A percentile compares a stretch with the other conserved stretches of the same genome.
These are phyloP conservation scores for Fusarium domesticum DNA, from an alignment of 2,329 filamentous ascomycete species.

Conservation along the genomic window DNA sequence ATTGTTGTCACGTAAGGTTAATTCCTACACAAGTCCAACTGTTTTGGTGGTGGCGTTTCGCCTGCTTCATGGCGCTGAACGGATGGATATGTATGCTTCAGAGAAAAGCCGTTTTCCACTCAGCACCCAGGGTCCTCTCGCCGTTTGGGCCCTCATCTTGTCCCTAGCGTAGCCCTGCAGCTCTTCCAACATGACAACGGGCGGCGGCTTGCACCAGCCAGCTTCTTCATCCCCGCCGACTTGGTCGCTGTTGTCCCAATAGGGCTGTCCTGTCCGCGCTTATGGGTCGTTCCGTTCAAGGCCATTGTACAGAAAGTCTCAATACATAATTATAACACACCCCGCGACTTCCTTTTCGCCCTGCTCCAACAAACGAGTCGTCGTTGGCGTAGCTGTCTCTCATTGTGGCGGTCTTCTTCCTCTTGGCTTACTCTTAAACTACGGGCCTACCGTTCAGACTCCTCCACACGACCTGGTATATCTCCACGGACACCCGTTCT, in stretches of 20 bases:
- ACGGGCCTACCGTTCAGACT: conserved; percentile 14
- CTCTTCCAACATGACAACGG: conserved; percentile 8
- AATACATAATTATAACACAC: conserved; percentile 20
- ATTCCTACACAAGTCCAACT: conserved; percentile 7
- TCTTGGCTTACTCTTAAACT: conserved; percentile 1
- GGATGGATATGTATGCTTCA: conserved; percentile 7
- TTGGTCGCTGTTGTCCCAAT: conserved; percentile 20
- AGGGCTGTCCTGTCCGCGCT: conserved; percentile 22
- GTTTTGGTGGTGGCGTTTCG: conserved; percentile 20
- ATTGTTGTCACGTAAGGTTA: conserved; percentile 14
- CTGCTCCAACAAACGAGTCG: conserved; percentile 11
- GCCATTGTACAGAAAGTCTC: conserved; percentile 21
- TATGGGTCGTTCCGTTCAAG: conserved; percentile 17
- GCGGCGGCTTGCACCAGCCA: conserved; percentile 17
- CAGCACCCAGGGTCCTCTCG: conserved; percentile 14
- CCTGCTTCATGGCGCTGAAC: conserved; percentile 4
- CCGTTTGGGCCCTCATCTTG: conserved; percentile 15
- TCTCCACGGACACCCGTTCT: conserved; percentile 17
- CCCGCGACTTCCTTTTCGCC: conserved; percentile 20
- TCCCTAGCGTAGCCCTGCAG: conserved; percentile 22
- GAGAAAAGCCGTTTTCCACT: conserved; percentile 14
- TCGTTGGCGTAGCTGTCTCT: conserved; percentile 22
- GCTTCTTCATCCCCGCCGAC: conserved; percentile 12
- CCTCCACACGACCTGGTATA: conserved; percentile 22
- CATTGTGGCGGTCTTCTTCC: conserved; percentile 16